Conservation (phyloP, 257 asterid species). For the Solanum rostratum region DNA sequence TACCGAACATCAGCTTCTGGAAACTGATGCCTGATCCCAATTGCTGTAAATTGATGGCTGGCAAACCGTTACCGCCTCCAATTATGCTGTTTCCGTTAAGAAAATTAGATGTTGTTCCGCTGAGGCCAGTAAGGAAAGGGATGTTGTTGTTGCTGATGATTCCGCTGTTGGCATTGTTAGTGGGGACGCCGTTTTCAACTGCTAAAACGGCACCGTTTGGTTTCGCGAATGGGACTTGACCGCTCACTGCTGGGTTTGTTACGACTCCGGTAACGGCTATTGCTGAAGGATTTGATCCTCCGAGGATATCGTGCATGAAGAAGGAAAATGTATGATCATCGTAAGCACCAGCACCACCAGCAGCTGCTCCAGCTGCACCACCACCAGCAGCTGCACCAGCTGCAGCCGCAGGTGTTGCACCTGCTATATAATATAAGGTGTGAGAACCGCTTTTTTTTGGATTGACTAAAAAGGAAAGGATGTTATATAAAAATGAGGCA, state of each 20-base stretch:
- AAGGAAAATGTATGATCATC: constrained; percentile 49
- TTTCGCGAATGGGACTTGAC: constrained; percentile 85
- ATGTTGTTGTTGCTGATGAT: constrained; percentile 59
- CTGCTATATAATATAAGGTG: not conserved
- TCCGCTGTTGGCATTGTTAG: constrained; percentile 60
- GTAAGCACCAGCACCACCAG: not conserved
- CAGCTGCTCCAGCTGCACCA: not conserved
- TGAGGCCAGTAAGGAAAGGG: constrained; percentile 84
- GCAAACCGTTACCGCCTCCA: constrained; percentile 66
- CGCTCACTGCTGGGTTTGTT: constrained; percentile 63
- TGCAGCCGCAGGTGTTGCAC: not conserved
- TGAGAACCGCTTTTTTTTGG: not conserved
- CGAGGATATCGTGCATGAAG: constrained; percentile 90
- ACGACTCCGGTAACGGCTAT: constrained; percentile 77
- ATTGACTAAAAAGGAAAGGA: no score
- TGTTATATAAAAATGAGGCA: no score
- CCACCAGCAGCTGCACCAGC: not conserved
- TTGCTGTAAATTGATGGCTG: constrained; percentile 52
- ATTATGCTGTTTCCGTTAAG: constrained; percentile 18
- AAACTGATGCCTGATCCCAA: constrained; percentile 54
- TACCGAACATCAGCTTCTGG: constrained; percentile 88
- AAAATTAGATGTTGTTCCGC: constrained; percentile 51
- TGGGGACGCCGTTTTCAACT: constrained; percentile 44
- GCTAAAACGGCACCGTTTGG: constrained; percentile 86
- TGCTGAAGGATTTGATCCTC: constrained; percentile 82